Percentiles rank a stretch among this genome's conserved stretches.
Conservation (phyloP, 345 rosid genomes). For the Corchorus olitorius region DNA sequence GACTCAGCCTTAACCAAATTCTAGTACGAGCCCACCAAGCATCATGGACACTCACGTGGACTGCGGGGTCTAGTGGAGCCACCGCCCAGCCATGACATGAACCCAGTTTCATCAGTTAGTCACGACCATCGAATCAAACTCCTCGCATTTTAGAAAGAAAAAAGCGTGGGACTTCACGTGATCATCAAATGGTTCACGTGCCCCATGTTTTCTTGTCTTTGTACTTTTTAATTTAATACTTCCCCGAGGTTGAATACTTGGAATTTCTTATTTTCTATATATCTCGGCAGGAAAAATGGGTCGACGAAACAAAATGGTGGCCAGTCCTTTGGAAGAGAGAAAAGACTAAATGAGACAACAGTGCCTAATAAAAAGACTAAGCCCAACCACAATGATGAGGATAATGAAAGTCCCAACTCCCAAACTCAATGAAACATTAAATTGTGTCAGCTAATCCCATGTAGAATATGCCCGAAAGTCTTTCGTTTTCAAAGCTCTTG, state of each 20-base stretch:
- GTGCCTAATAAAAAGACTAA: background rate
- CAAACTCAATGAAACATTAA: background rate
- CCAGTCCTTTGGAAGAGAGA: conserved; percentile 29
- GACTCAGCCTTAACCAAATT: background rate
- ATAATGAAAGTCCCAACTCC: conserved; percentile 5
- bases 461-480: background rate
- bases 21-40: background rate
- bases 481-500: background rate
- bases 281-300: background rate
- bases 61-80: conserved; percentile 14
- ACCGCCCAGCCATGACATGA: background rate
- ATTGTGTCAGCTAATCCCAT: conserved; percentile 10
- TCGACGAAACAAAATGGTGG: conserved; percentile 41
- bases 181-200: conserved; percentile 57
- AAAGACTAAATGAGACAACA: background rate
- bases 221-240: conserved; percentile 6
- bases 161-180: conserved; percentile 45
- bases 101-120: background rate
- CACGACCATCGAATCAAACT: background rate
- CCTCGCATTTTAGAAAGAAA: background rate
- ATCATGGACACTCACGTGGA: conserved; percentile 43
- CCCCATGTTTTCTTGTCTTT: conserved; percentile 35
- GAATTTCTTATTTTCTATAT: background rate
- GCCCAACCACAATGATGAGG: conserved; percentile 16
- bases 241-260: background rate